Evolutionary conservation across 2,329 filamentous ascomycete species (phyloP), one percentile per base, ranked within the genome.

Genomic region (Monilinia vaccinii-corymbosi): DNA sequence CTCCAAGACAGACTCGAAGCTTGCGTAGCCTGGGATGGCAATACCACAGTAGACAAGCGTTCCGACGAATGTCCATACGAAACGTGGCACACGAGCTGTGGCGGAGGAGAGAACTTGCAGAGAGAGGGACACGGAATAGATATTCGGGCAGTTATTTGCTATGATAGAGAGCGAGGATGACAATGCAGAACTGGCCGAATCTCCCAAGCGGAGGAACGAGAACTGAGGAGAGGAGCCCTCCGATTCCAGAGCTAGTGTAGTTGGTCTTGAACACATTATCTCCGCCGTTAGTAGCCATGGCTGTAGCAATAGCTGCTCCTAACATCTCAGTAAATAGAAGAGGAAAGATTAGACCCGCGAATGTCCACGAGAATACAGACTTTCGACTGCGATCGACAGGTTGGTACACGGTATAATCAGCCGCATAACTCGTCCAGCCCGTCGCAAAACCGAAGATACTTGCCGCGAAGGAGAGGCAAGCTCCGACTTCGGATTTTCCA

Each of bases 321-420:
- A 91, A 80, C 70, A 89, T 82, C 73, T 91, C 80, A 2, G 84
- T 87, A 74, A 93, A 91, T 62, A 88, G 76, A 1, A 93, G 80
- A 1, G 88, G 85, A 64, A 89, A 74, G 64, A 88, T 81, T 16
- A 94, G 77, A 11, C 89, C 89, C 28, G 76, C 70, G 71, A 85
- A 89, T 34, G 88, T 88, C 70, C 83, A 84, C 62, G 81, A 67
- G 73, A 92, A 93, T 62, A 91, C 78, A 62, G 84, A 83, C 46
- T 71, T 71, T 25, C 82, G 79, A 34, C 81, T 80, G 45, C 83
- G 83, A 28, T 74, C 77, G 3, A 78, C 75, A 0, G 88, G 87
- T 67, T 91, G 88, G 73, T 92, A 92, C 55, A 90, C 87, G 25
- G 87, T 90, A 72, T 91, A 93, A 70, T 93, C 89, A 10, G 87